Evolutionary conservation across 2,329 filamentous ascomycete species (phyloP).

Genomic region (Xylariaceae sp.): DNA sequence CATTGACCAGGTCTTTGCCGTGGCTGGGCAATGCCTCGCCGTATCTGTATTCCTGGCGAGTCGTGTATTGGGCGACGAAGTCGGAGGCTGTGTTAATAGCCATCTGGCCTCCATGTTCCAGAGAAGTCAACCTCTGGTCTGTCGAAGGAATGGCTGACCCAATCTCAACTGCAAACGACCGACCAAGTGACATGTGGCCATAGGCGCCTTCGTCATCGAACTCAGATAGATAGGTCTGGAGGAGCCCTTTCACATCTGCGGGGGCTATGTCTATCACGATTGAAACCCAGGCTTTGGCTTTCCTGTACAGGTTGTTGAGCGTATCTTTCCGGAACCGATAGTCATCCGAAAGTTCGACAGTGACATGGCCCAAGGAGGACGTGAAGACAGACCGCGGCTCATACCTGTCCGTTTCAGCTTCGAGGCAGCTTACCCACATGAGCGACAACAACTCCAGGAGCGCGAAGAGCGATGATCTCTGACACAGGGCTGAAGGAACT

Average conservation of each 20-base stretch:
- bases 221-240: conserved; percentile 94
- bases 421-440: conserved; percentile 92
- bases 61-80: conserved; percentile 95
- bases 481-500: conserved; percentile 83
- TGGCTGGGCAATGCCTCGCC: conserved; percentile 67
- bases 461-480: conserved; percentile 84
- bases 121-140: conserved; percentile 76
- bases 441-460: conserved; percentile 85
- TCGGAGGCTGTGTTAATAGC: conserved; percentile 89
- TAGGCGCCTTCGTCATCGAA: conserved; percentile 88
- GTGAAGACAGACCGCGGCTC: conserved; percentile 75
- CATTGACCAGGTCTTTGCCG: conserved; percentile 56
- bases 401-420: conserved; percentile 91
- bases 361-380: conserved; percentile 69
- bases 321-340: conserved; percentile 76
- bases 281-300: conserved; percentile 73
- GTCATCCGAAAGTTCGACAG: conserved; percentile 88
- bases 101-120: conserved; percentile 66
- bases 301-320: conserved; percentile 66
- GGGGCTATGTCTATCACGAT: conserved; percentile 77
- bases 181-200: conserved; percentile 82
- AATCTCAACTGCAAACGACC: conserved; percentile 91
- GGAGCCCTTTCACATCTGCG: conserved; percentile 84
- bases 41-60: conserved; percentile 89
- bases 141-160: conserved; percentile 78